phyloP scores from a whole-genome alignment of 2,329 filamentous ascomycete genomes.

The Trichothecium sympodiale region DNA sequence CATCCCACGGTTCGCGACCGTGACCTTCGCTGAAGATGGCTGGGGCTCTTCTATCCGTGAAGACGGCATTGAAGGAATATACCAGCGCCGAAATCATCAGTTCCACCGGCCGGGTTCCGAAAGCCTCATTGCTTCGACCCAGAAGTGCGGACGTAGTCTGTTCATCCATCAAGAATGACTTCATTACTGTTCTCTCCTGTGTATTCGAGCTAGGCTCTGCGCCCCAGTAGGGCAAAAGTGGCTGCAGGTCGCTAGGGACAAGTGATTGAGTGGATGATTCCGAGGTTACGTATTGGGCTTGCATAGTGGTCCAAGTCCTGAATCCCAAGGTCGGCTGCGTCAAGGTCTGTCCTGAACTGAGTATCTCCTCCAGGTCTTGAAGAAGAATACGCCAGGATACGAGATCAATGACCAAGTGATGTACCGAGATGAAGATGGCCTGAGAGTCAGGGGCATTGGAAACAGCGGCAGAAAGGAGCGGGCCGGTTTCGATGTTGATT shows the following conservation, averaged over 20 bases:
- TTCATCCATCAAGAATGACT: slow-evolving; percentile 6
- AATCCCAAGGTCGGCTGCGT: slow-evolving; percentile 14
- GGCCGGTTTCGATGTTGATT: neutral
- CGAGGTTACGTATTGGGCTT: slow-evolving; percentile 16
- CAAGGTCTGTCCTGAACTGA: neutral
- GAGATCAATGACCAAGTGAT: slow-evolving; percentile 1
- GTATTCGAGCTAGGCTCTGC: slow-evolving; percentile 1
- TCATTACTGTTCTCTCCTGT: neutral
- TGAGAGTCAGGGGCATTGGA: too few species aligned
- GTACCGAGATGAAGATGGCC: neutral
- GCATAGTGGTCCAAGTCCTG: slow-evolving; percentile 21
- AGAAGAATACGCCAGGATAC: neutral
- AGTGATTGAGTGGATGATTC: neutral
- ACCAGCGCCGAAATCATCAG: slow-evolving; percentile 16
- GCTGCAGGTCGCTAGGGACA: neutral
- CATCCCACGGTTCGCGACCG: slow-evolving; percentile 19
- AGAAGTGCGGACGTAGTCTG: slow-evolving; percentile 6
- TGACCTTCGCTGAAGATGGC: slow-evolving; percentile 19
- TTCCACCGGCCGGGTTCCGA: slow-evolving; percentile 18
- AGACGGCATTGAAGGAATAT: slow-evolving; percentile 12
- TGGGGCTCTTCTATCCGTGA: slow-evolving; percentile 14
- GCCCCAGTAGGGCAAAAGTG: slow-evolving; percentile 5
- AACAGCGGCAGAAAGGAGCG: too few species aligned
- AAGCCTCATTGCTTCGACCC: slow-evolving; percentile 7
- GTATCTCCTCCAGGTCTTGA: neutral